Base-by-base conservation (phyloP, 441 rosid genomes). In the Brassica hybrid region DNA sequence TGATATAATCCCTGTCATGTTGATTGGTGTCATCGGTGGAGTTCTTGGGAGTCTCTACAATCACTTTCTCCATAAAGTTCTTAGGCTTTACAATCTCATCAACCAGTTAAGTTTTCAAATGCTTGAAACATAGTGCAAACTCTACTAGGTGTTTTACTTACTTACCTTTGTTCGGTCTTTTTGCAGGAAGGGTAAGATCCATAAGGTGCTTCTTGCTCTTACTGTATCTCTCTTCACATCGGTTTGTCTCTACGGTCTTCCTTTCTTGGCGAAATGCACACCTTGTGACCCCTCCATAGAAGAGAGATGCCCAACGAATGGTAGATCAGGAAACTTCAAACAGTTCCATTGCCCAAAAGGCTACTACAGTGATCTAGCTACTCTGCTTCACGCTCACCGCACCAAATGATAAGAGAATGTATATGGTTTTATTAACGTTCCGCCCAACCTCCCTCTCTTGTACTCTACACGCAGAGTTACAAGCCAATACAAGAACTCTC, bases 331-430 rank as follows among this genome's bases (percentile, higher is more conserved):
- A 1, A 91, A 91, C 85, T 94, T 86, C 89, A 94, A 91, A 85
- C 88, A 91, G 59, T 90, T 94, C 86, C 88, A 91, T 82, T 94
- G 97, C 75, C 92, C 98, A 7, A 79, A 81, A 34, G 97, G 96
- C 12, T 80, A 88, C 76, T 94, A 91, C 80, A 94, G 88, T 67
- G 98, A 91, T 79, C 90, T 94, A 14, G 98, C 97, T 12, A 91
- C 95, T 74, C 94, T 94, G 48, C 91, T 94, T 48, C n/a, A n/a
- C n/a, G n/a, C n/a, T n/a, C n/a, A n/a, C n/a, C n/a, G n/a, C n/a
- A n/a, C n/a, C n/a, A n/a, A n/a, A n/a, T 23, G 25, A 23, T 23
- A 23, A 23, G 25, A 23, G 25, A 23, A 23, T 23, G 25, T 1
- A 23, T 23, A 2, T 23, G 25, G 1, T 23, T 23, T 1, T 23